These are phyloP conservation scores for Aspergillus quadrilineatus DNA, from an alignment of 2,329 filamentous ascomycete species.

Conservation along the genomic window DNA sequence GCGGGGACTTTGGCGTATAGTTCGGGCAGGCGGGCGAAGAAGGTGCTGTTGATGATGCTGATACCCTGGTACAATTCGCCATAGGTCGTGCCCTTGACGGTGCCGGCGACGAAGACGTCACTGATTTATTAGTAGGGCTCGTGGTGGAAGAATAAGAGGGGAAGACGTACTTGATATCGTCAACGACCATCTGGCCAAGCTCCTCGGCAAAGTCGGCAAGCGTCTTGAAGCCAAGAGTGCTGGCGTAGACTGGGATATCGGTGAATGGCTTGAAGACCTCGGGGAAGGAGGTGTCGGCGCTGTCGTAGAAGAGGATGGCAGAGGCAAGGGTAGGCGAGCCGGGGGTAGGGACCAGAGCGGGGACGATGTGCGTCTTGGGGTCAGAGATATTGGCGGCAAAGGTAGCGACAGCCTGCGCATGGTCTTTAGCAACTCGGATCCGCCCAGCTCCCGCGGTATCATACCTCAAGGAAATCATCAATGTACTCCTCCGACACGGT, in stretches of 20 bases:
- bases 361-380: slow-evolving; percentile 32
- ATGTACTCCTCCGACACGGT: slow-evolving; percentile 27
- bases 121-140: slow-evolving; percentile 9
- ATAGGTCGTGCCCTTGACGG: slow-evolving; percentile 30
- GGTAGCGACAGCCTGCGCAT: slow-evolving; percentile 25
- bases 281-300: slow-evolving; percentile 29
- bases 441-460: neutral
- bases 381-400: slow-evolving; percentile 31
- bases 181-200: slow-evolving; percentile 33
- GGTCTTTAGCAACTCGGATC: neutral
- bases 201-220: slow-evolving; percentile 34
- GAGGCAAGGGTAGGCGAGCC: slow-evolving; percentile 30
- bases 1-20: slow-evolving; percentile 34
- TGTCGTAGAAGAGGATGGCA: slow-evolving; percentile 42
- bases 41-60: slow-evolving; percentile 40
- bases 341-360: slow-evolving; percentile 26
- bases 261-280: slow-evolving; percentile 38
- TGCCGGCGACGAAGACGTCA: slow-evolving; percentile 40
- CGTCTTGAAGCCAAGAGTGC: slow-evolving; percentile 38
- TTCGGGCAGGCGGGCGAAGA: slow-evolving; percentile 42
- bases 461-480: slow-evolving; percentile 26
- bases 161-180: slow-evolving; percentile 32
- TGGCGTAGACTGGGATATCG: slow-evolving; percentile 34
- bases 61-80: slow-evolving; percentile 38
- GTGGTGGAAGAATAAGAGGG: too few species aligned